Evolutionary conservation across 1,284 basidiomycete genomes (phyloP).

Genomic region (Cutaneotrichosporon sp.): DNA sequence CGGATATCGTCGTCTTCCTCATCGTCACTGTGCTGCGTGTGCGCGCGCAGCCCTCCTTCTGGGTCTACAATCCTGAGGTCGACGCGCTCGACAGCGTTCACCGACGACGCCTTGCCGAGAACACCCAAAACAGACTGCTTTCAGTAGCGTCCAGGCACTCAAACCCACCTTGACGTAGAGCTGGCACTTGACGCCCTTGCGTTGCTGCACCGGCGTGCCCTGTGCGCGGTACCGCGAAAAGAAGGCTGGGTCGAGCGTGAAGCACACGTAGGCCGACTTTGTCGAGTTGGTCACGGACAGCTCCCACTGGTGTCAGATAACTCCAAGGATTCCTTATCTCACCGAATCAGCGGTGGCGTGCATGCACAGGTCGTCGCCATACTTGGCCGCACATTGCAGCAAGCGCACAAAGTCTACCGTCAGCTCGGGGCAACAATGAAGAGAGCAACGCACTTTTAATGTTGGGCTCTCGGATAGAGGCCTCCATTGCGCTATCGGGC

Average conservation of each 20-base stretch:
- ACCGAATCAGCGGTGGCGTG: constrained; percentile 37
- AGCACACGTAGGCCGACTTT: constrained; percentile 44
- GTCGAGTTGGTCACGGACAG: constrained; percentile 42
- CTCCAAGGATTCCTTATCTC: constrained; percentile 3
- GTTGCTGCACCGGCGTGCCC: constrained; percentile 23
- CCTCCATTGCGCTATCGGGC: constrained; percentile 25
- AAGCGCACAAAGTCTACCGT: constrained; percentile 42
- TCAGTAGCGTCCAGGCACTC: not conserved
- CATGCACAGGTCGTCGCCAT: constrained; percentile 46
- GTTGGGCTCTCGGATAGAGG: constrained; percentile 31
- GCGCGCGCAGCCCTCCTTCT: constrained; percentile 20
- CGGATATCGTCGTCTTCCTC: constrained; percentile 14
- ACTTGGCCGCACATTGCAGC: constrained; percentile 44
- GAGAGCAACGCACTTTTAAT: constrained; percentile 29
- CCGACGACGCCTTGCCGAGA: constrained; percentile 34
- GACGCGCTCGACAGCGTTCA: constrained; percentile 36
- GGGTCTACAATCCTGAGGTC: constrained; percentile 42
- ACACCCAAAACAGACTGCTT: constrained; percentile 44
- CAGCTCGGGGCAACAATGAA: constrained; percentile 34
- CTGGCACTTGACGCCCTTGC: constrained; percentile 39
- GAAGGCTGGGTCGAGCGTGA: constrained; percentile 37
- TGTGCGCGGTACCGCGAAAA: constrained; percentile 35
- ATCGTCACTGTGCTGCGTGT: constrained; percentile 9
- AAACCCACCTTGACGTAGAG: constrained; percentile 43
- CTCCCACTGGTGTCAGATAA: constrained; percentile 33